Evolutionary conservation across 2,329 filamentous ascomycete species (phyloP).

Genomic region (Colletotrichum melonis): DNA sequence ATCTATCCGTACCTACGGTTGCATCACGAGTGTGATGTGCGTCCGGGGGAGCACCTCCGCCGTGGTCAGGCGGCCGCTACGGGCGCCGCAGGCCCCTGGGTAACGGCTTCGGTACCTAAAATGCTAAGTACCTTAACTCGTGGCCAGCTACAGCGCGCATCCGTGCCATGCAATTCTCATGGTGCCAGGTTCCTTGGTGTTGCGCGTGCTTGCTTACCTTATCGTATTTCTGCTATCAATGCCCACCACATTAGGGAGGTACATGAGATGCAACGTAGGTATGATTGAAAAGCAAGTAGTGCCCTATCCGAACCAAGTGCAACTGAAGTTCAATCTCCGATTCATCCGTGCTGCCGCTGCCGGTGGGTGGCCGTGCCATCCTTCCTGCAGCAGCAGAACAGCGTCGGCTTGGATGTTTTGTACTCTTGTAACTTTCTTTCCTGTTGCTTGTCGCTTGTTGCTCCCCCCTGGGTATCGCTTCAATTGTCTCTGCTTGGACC

Average conservation of each 20-base stretch:
- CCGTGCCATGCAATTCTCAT: constrained; percentile 3
- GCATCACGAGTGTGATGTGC: not conserved
- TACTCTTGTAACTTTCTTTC: not conserved
- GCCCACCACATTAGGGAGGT: not conserved
- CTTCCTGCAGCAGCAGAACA: constrained; percentile 11
- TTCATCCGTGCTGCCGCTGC: constrained; percentile 25
- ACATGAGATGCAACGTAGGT: not conserved
- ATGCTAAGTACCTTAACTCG: no score
- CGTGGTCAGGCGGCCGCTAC: not conserved
- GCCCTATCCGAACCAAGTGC: not conserved
- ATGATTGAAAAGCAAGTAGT: not conserved
- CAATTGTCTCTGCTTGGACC: not conserved
- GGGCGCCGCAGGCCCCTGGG: constrained; percentile 5
- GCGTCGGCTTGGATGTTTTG: not conserved
- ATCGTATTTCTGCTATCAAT: not conserved
- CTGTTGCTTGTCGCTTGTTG: not conserved
- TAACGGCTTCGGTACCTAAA: no score
- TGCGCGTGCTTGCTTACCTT: not conserved
- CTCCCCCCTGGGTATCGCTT: not conserved
- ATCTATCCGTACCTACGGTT: not conserved
- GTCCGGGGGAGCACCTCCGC: not conserved
- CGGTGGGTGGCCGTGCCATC: constrained; percentile 11
- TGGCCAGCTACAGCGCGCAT: not conserved
- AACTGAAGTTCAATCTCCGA: constrained; percentile 23
- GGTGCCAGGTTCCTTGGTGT: not conserved